These are phyloP conservation scores for Eucalyptus regnans DNA, from an alignment of 345 rosid species.

Conservation along the genomic window DNA sequence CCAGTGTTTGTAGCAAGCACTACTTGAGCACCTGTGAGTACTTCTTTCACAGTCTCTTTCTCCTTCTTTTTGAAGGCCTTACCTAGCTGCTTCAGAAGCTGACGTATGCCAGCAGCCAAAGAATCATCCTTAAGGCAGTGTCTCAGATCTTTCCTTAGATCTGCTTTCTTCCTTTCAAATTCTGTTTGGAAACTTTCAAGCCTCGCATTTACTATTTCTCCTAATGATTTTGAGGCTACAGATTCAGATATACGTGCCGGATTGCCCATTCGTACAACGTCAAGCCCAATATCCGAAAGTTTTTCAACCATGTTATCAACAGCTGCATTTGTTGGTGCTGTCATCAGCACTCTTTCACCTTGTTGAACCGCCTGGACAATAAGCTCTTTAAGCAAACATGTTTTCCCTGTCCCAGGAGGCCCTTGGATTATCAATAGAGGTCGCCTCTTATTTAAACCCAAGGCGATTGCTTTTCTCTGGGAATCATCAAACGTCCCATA, in stretches of 20 bases:
- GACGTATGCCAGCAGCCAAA: conserved; percentile 93
- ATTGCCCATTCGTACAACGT: conserved; percentile 87
- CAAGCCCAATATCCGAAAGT: conserved; percentile 50
- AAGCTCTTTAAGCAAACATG: conserved; percentile 79
- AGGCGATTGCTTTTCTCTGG: conserved; percentile 53
- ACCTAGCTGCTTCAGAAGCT: conserved; percentile 87
- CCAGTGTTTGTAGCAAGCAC: conserved; percentile 94
- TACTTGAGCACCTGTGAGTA: conserved; percentile 71
- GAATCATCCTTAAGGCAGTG: conserved; percentile 83
- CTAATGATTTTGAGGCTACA: conserved; percentile 81
- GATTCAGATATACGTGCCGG: conserved; percentile 87
- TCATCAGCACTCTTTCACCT: conserved; percentile 90
- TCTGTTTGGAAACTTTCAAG: conserved; percentile 56
- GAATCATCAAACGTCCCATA: conserved; percentile 45
- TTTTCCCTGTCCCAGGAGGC: conserved; percentile 97
- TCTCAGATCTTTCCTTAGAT: conserved; percentile 77
- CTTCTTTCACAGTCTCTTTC: conserved; percentile 77
- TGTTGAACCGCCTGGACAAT: conserved; percentile 62
- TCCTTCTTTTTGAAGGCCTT: conserved; percentile 85
- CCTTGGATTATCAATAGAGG: conserved; percentile 81
- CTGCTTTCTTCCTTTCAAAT: conserved; percentile 77
- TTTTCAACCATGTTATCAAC: conserved; percentile 96
- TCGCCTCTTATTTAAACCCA: conserved; percentile 75
- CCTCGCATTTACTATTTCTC: conserved; percentile 69
- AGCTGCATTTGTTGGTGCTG: conserved; percentile 97